A percentile compares a stretch with the other conserved stretches of the same genome.
phyloP scores from a whole-genome alignment of 768 basidiomycete species.

The Cantharellus cinnabarinus region DNA sequence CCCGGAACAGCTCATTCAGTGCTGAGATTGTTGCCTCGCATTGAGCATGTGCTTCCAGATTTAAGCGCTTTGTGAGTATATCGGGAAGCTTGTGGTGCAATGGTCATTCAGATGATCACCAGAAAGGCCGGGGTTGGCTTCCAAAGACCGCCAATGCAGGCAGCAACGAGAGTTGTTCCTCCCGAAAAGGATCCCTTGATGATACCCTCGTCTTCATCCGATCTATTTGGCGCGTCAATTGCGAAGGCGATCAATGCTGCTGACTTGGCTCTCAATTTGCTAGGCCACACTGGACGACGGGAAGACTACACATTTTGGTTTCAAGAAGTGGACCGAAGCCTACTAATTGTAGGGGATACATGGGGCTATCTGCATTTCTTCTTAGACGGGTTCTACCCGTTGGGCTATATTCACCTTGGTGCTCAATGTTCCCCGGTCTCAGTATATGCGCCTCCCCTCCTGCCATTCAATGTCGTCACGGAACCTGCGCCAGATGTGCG shows the following conservation, averaged over 20 bases:
- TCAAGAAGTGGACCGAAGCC: conserved; percentile 33
- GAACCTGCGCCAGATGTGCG: background rate
- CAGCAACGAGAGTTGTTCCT: background rate
- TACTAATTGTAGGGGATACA: conserved; percentile 41
- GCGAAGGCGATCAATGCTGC: conserved; percentile 4
- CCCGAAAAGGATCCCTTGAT: background rate
- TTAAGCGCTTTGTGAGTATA: too few relatives aligned
- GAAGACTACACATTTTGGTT: conserved; percentile 12
- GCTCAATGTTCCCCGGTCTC: conserved; percentile 13
- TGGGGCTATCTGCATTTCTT: conserved; percentile 39
- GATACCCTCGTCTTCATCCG: background rate
- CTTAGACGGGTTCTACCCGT: conserved; percentile 55
- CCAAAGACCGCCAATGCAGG: conserved; percentile 1
- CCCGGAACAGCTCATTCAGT: conserved; percentile 61
- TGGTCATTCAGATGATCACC: background rate
- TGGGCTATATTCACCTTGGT: conserved; percentile 33
- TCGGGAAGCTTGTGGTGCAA: too few relatives aligned
- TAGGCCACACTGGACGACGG: background rate
- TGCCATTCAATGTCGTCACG: background rate
- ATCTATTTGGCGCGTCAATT: conserved; percentile 36
- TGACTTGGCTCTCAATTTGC: background rate
- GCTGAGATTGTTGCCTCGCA: conserved; percentile 43
- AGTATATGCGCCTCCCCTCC: conserved; percentile 24
- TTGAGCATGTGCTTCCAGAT: conserved; percentile 30
- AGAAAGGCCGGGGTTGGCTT: background rate